Conservation (phyloP, 2,329 filamentous ascomycete species). For the Fusarium aywerte region DNA sequence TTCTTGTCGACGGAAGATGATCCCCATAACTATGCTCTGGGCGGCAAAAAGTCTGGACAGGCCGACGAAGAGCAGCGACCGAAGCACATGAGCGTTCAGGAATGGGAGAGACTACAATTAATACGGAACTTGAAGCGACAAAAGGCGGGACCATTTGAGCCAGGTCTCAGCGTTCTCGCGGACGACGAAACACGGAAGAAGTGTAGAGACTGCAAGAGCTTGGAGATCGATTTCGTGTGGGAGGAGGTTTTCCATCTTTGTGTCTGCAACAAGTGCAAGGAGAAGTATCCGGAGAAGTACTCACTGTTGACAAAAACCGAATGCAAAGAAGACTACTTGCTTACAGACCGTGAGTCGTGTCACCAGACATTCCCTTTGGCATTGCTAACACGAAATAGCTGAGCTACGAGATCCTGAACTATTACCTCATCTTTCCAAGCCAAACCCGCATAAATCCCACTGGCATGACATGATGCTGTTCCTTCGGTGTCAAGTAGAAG, state of each 20-base stretch:
- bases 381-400: conserved; percentile 59
- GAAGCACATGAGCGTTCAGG: conserved; percentile 85
- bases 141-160: conserved; percentile 87
- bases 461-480: conserved; percentile 99
- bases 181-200: conserved; percentile 73
- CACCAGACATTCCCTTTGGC: neutral
- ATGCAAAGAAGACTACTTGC: conserved; percentile 91
- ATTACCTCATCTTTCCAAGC: conserved; percentile 85
- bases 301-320: conserved; percentile 96
- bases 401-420: conserved; percentile 91
- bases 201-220: conserved; percentile 82
- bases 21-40: conserved; percentile 82
- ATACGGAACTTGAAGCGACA: conserved; percentile 76
- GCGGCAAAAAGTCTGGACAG: conserved; percentile 54
- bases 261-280: conserved; percentile 87
- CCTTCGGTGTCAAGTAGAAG: conserved; percentile 91
- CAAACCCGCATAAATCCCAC: conserved; percentile 94
- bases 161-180: conserved; percentile 79
- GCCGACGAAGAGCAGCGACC: conserved; percentile 70
- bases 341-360: conserved; percentile 80
- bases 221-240: conserved; percentile 97
- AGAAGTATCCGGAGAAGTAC: conserved; percentile 91
- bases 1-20: conserved; percentile 94
- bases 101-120: conserved; percentile 89
- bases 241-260: conserved; percentile 81